These are phyloP conservation scores for Pseudoscleropodium purum DNA, from an alignment of 225 moss, liverwort and hornwort species.

Conservation along the genomic window DNA sequence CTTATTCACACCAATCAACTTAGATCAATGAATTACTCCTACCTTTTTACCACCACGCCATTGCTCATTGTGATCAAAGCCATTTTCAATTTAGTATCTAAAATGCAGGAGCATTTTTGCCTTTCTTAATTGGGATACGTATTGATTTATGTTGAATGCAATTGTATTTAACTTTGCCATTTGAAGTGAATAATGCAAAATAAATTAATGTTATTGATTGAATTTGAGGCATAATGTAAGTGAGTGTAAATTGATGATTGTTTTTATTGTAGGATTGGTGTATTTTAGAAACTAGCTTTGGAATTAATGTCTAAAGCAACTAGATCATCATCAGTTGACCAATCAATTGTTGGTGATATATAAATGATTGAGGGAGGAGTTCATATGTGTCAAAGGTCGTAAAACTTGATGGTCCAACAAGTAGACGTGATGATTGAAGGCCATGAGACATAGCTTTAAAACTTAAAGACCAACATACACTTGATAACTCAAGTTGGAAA, in stretches of 20 bases:
- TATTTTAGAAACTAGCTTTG: rapidly evolving
- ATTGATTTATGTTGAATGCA: background rate
- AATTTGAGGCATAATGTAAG: rapidly evolving
- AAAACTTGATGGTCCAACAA: background rate
- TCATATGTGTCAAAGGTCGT: background rate
- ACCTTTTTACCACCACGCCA: background rate
- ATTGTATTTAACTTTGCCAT: background rate
- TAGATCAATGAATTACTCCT: rapidly evolving
- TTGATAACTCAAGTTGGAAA: rapidly evolving
- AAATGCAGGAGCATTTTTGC: background rate
- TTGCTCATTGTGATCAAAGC: background rate
- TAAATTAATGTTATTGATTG: rapidly evolving
- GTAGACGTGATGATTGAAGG: background rate
- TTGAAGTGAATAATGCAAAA: background rate
- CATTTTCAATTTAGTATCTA: background rate
- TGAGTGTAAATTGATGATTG: background rate
- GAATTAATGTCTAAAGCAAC: no score
- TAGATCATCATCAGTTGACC: background rate
- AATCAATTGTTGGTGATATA: background rate
- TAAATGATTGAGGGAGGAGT: background rate
- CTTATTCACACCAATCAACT: background rate
- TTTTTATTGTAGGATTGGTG: background rate
- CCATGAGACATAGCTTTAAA: background rate
- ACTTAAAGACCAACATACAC: background rate
- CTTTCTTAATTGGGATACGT: no score